Evolutionary conservation across 371 early-diverging fungal genomes (phyloP), one percentile per base, ranked within the genome.

Genomic region (Mucor velutinosus): DNA sequence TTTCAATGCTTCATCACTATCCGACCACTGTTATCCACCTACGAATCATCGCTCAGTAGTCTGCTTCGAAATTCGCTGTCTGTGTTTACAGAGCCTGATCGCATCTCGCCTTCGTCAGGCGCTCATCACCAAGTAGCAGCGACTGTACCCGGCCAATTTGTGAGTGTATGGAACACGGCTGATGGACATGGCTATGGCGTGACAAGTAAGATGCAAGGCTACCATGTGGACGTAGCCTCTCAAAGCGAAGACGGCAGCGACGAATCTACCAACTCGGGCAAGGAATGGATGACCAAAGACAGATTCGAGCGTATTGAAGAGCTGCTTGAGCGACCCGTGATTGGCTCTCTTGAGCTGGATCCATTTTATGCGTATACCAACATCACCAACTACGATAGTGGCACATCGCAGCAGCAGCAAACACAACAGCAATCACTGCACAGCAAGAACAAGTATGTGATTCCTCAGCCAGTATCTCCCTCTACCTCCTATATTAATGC

Each of bases 1-100:
- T 92, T 92, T 57, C 82, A 90, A 69, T 94, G 94, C 62, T 94
- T 90, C 76, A 81, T 82, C 12, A 80, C 83, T 0, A 80, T 94
- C 61, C 74, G 82, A 53, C 93, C 94, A 10, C 71, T 87, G 0
- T 27, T 82, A 33, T 79, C 90, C 0, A 82, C 87, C 7, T 93
- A 87, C 65, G 94, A 94, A 56, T 84, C 86, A 7, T 81, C 82
- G 3, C 82, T 82, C 58, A 82, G 86, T 4, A 78, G 84, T 37
- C 72, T 94, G 4, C 60, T 91, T 15, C 84, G 76, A 81, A 89
- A 78, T 66, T 84, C 72, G 57, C 47, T 85, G 23, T 73, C 77
- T 19, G 80, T 87, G 1, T 87, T 89, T 65, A 80, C 86, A 0
- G 87, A 88, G 58, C 84, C 84, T 0, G 89, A 89, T 45, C 83